These are phyloP conservation scores for Epichloe coenophiala DNA, from an alignment of 2,329 filamentous ascomycete genomes.

Conservation along the genomic window DNA sequence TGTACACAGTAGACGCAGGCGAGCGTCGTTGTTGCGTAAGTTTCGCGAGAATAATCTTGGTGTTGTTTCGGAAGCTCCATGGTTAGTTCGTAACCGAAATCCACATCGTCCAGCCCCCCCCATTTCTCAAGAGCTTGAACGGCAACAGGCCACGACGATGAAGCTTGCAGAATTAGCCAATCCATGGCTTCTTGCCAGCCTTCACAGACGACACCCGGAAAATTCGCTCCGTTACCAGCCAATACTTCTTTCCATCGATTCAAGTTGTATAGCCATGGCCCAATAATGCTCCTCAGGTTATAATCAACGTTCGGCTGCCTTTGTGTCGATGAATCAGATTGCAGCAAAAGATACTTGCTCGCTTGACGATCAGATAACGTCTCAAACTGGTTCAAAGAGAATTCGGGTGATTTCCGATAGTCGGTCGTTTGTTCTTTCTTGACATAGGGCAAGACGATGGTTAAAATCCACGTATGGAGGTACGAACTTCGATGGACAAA, in stretches of 20 bases:
- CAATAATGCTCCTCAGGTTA: constrained; percentile 54
- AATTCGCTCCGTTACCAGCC: constrained; percentile 7
- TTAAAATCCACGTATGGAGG: constrained; percentile 55
- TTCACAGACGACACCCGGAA: constrained; percentile 27
- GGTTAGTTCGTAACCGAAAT: constrained; percentile 47
- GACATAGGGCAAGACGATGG: constrained; percentile 53
- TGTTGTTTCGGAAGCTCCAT: constrained; percentile 47
- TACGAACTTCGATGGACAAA: constrained; percentile 50
- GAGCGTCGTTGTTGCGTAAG: constrained; percentile 55
- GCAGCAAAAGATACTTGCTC: constrained; percentile 46
- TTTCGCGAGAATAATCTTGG: constrained; percentile 43
- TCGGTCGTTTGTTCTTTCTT: constrained; percentile 60
- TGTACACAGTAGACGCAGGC: constrained; percentile 56
- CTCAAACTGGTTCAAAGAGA: constrained; percentile 51
- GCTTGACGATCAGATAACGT: constrained; percentile 44
- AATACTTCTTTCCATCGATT: constrained; percentile 34
- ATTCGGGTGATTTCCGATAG: constrained; percentile 30
- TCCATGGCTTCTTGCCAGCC: constrained; percentile 58
- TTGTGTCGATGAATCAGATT: constrained; percentile 31
- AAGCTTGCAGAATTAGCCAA: constrained; percentile 51
- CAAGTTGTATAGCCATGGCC: constrained; percentile 60
- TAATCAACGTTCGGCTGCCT: constrained; percentile 36
- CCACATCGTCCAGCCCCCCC: constrained; percentile 61
- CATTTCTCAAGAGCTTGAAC: constrained; percentile 53
- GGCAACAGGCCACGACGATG: constrained; percentile 47